Base-by-base conservation (phyloP, 371 early-diverging fungal genomes). In the Saksenaea oblongispora region DNA sequence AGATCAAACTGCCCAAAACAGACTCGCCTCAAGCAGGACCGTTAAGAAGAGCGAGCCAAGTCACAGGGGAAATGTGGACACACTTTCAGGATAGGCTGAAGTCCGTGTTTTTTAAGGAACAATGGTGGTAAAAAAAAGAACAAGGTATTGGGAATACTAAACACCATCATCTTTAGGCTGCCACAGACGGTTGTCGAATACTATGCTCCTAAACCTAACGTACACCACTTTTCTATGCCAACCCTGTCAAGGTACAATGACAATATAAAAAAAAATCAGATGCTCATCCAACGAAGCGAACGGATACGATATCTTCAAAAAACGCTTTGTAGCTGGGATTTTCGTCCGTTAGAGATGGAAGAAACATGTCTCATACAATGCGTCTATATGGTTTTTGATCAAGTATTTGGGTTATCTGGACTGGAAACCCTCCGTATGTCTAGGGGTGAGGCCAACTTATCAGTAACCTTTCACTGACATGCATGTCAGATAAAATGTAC, bases 281-380 rank as follows among this genome's bases (percentile, higher is more conserved):
- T 41, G 22, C 34, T 18, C 18, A 56, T 57, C n/a, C 18, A 58
- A 34, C 17, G n/a, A 44, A 67, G 72, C 55, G 84, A 84, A 22
- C 70, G 73, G 15, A 72, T 67, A 11, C 64, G 61, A 17, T 54
- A 68, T 56, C 70, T 85, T 3, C 72, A 68, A 56, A 58, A 59
- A 31, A 72, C 74, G 54, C 65, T 88, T 3, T 72, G 84, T 24
- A 86, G 84, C 37, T 89, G 89, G 89, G 82, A 84, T 31, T 87
- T 87, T 67, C 69, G 75, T 57, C 84, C 89, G 9, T 76, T 84
- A 56, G 83, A 86, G 56, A 61, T 88, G 18, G 66, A 70, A 14
- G 79, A 84, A 34, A 76, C 76, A 26, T 87, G 87, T 47, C 64
- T 88, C 47, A 75, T 88, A 39, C 84, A 85, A 27, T 82, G 85